Evolutionary conservation across 2,329 filamentous ascomycete species (phyloP).

Genomic region (Onygena corvina): DNA sequence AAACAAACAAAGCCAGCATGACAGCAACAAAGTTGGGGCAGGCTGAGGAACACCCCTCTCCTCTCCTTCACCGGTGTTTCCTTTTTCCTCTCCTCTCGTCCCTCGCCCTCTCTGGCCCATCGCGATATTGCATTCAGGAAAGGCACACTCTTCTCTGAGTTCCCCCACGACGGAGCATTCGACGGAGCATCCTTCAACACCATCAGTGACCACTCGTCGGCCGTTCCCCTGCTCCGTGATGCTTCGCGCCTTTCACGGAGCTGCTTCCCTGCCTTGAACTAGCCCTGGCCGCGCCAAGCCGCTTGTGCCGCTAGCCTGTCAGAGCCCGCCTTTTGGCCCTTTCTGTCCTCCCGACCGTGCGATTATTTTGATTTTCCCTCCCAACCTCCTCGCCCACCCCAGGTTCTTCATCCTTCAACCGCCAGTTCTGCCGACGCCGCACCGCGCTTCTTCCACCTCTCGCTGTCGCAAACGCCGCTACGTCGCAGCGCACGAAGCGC

Average conservation of each 20-base stretch:
- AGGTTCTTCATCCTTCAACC: not conserved
- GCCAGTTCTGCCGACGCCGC: not conserved
- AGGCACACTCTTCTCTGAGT: too few relatives aligned
- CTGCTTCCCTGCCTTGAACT: not conserved
- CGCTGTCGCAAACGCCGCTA: constrained; percentile 4
- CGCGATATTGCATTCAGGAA: too few relatives aligned
- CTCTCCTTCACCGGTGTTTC: not conserved
- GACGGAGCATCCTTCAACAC: constrained; percentile 1
- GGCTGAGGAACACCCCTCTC: not conserved
- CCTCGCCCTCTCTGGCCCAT: not conserved
- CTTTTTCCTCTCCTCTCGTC: not conserved
- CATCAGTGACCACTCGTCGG: too few relatives aligned
- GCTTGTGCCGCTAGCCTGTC: constrained; percentile 5
- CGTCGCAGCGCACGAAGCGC: constrained; percentile 7
- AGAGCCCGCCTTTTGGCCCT: constrained; percentile 3
- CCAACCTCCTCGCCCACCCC: constrained; percentile 2
- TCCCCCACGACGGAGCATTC: too few relatives aligned
- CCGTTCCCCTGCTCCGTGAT: too few relatives aligned
- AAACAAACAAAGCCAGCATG: constrained; percentile 4
- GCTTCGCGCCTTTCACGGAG: too few relatives aligned
- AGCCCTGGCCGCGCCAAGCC: constrained; percentile 1
- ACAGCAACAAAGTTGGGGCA: not conserved
- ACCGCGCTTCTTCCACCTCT: not conserved
- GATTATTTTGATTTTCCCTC: constrained; percentile 5
- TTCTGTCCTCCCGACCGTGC: constrained; percentile 5